A percentile compares a stretch with the other conserved stretches of the same genome.
These are phyloP conservation scores for Dothistroma pini DNA, from an alignment of 2,329 filamentous ascomycete genomes.

Conservation along the genomic window DNA sequence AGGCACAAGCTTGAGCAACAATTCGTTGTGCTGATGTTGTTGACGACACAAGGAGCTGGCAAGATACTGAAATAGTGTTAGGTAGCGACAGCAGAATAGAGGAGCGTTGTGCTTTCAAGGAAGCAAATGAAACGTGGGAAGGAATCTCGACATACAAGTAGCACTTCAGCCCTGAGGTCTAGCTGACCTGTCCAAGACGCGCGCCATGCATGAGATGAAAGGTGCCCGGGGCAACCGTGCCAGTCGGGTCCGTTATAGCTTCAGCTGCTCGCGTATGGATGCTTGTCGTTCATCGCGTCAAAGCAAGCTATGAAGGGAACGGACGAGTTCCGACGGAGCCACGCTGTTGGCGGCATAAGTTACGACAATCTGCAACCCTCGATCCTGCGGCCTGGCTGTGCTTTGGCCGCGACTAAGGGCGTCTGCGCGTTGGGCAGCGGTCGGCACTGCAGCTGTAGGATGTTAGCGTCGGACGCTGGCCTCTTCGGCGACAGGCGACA, in stretches of 20 bases:
- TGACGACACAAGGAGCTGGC: neutral
- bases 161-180: slow-evolving; percentile 12
- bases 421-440: slow-evolving; percentile 5
- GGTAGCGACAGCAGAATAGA: too few relatives aligned
- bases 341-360: slow-evolving; percentile 13
- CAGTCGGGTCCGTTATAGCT: slow-evolving; percentile 5
- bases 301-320: slow-evolving; percentile 10
- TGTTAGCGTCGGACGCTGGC: slow-evolving; percentile 3
- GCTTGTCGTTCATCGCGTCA: slow-evolving; percentile 16
- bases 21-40: neutral
- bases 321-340: slow-evolving; percentile 18
- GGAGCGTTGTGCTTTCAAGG: too few relatives aligned
- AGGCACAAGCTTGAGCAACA: neutral
- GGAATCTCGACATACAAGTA: slow-evolving; percentile 16
- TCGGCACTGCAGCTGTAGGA: slow-evolving; percentile 8
- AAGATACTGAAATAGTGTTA: neutral
- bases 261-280: slow-evolving; percentile 14
- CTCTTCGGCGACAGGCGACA: slow-evolving; percentile 6
- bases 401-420: slow-evolving; percentile 3
- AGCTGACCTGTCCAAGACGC: slow-evolving; percentile 12
- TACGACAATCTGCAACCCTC: slow-evolving; percentile 10
- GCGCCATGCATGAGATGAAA: slow-evolving; percentile 14
- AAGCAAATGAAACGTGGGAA: slow-evolving; percentile 1
- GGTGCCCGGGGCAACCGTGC: slow-evolving; percentile 11
- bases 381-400: slow-evolving; percentile 17